Percentiles rank a stretch among this genome's conserved stretches.
phyloP scores from a whole-genome alignment of 106 monocot species.

The Phalaenopsis aphrodite region DNA sequence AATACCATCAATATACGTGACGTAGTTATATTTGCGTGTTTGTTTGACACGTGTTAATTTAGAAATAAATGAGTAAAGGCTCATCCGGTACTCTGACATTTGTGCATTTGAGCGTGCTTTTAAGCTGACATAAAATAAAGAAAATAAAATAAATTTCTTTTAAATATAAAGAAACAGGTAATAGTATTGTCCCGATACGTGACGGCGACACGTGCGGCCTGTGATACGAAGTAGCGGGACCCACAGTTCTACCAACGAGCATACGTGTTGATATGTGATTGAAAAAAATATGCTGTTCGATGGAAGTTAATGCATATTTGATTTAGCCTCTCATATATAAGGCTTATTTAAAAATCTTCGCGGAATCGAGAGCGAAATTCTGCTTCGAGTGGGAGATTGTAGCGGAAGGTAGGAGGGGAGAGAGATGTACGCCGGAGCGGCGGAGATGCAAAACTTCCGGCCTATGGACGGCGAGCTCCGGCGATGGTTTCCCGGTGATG shows the following conservation, averaged over 20 bases:
- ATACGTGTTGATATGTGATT: background rate
- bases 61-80: too few species aligned
- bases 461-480: slow-evolving; percentile 6
- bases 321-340: background rate
- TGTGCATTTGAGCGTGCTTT: too few species aligned
- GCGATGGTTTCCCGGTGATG: background rate
- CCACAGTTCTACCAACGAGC: background rate
- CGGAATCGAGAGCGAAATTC: background rate
- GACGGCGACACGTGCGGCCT: background rate
- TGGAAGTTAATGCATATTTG: background rate
- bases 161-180: too few species aligned
- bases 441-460: background rate
- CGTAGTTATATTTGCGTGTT: too few species aligned
- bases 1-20: too few species aligned
- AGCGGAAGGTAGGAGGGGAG: background rate
- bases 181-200: background rate
- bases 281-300: background rate
- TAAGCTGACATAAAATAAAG: too few species aligned
- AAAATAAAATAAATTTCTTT: too few species aligned
- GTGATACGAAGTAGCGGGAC: background rate
- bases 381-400: background rate
- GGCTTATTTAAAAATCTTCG: background rate
- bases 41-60: too few species aligned
- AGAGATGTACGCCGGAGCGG: background rate
- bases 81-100: too few species aligned